phyloP scores from a whole-genome alignment of 495 filamentous ascomycete genomes.

The Daldinia childiae region DNA sequence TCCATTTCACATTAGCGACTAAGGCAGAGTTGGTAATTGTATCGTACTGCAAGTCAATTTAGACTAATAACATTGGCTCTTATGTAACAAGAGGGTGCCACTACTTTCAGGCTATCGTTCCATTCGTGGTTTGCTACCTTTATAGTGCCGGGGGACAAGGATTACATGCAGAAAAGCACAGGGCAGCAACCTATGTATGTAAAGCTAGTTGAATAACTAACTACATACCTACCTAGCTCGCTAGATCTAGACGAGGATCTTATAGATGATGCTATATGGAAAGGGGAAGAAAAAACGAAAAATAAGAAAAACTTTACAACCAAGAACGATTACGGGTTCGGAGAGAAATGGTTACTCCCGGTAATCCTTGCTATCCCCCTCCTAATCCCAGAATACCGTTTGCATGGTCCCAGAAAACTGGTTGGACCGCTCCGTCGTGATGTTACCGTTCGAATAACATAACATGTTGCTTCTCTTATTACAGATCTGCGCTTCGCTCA shows the following conservation, averaged over 20 bases:
- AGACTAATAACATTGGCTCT: conserved; percentile 32
- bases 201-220: conserved; percentile 28
- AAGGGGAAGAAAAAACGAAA: conserved; percentile 25
- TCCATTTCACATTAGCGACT: conserved; percentile 16
- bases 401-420: conserved; percentile 42
- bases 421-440: conserved; percentile 39
- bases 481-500: conserved; percentile 17
- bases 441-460: conserved; percentile 24
- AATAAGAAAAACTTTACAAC: conserved; percentile 18
- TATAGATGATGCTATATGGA: conserved; percentile 35
- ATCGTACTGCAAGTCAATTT: background rate
- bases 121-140: conserved; percentile 33
- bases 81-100: conserved; percentile 31
- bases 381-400: conserved; percentile 28
- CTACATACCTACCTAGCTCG: background rate
- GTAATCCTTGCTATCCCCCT: conserved; percentile 30
- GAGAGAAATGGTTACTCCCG: conserved; percentile 33
- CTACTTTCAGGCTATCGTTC: conserved; percentile 37
- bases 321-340: conserved; percentile 13
- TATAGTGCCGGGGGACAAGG: conserved; percentile 41
- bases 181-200: conserved; percentile 28
- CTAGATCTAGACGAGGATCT: conserved; percentile 12
- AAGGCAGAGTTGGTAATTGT: conserved; percentile 22
- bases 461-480: conserved; percentile 23
- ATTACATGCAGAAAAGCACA: conserved; percentile 32